Conservation (phyloP, 768 basidiomycete species). For the Hericium coralloides region DNA sequence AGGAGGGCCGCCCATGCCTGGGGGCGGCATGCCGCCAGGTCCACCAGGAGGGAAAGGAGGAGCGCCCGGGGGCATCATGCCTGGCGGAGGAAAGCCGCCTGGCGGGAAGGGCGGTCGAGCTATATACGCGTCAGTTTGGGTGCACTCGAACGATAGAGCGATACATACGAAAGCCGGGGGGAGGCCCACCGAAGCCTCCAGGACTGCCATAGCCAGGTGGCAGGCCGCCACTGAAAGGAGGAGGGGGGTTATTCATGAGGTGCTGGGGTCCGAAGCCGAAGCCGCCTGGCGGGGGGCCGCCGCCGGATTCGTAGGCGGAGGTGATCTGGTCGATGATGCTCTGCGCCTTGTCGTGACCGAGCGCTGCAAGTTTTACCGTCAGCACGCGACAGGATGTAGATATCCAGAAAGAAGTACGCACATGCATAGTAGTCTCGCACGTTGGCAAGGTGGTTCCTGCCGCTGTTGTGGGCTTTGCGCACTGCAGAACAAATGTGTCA, state of each 20-base stretch:
- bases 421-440: slow-evolving; percentile 97
- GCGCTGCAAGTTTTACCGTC: slow-evolving; percentile 33
- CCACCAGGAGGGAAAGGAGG: slow-evolving; percentile 62
- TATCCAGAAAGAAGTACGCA: slow-evolving; percentile 19
- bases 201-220: slow-evolving; percentile 50
- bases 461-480: slow-evolving; percentile 96
- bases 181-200: slow-evolving; percentile 19
- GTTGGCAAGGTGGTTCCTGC: slow-evolving; percentile 93
- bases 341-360: slow-evolving; percentile 96
- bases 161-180: slow-evolving; percentile 10
- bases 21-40: slow-evolving; percentile 41
- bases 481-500: slow-evolving; percentile 37
- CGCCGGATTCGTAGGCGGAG: slow-evolving; percentile 79
- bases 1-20: slow-evolving; percentile 33
- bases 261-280: slow-evolving; percentile 84
- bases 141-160: neutral
- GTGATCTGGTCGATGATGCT: slow-evolving; percentile 98
- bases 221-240: slow-evolving; percentile 38
- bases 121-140: slow-evolving; percentile 15
- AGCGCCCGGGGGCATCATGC: slow-evolving; percentile 47
- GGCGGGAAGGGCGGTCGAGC: slow-evolving; percentile 68
- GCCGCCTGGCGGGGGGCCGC: slow-evolving; percentile 80
- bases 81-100: slow-evolving; percentile 38
- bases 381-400: slow-evolving; percentile 9
- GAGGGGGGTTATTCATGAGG: slow-evolving; percentile 34